These are phyloP conservation scores for Nothopassalora personata DNA, from an alignment of 2,329 filamentous ascomycete genomes.

Conservation along the genomic window DNA sequence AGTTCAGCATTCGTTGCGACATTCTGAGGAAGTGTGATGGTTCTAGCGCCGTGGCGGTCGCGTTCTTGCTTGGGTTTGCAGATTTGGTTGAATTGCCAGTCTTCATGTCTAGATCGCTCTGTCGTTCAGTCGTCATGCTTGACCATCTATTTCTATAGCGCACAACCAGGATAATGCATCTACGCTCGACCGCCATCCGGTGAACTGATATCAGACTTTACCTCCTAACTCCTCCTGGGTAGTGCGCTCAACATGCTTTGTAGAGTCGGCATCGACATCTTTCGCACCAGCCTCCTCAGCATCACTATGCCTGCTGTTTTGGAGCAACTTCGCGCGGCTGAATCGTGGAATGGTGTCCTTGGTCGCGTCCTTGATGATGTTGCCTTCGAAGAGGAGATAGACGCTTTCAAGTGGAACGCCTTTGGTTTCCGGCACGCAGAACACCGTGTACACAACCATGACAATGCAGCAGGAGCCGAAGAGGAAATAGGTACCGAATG, in stretches of 20 bases:
- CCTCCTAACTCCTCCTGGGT: background rate
- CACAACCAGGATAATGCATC: too few species aligned
- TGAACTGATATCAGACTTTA: background rate
- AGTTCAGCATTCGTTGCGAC: too few species aligned
- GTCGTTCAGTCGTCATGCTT: too few species aligned
- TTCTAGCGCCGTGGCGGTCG: too few species aligned
- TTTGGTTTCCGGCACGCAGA: slow-evolving; percentile 43
- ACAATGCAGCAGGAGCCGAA: slow-evolving; percentile 39
- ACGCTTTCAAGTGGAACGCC: slow-evolving; percentile 40
- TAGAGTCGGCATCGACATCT: slow-evolving; percentile 7
- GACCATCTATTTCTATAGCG: too few species aligned
- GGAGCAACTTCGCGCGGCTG: slow-evolving; percentile 35
- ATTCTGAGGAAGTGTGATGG: too few species aligned
- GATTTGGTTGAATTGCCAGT: too few species aligned
- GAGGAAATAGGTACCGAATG: slow-evolving; percentile 38
- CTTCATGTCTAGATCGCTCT: too few species aligned
- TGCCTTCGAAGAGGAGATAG: slow-evolving; percentile 39
- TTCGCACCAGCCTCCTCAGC: slow-evolving; percentile 21
- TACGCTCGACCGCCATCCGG: background rate
- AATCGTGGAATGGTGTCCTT: slow-evolving; percentile 36
- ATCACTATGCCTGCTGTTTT: slow-evolving; percentile 28
- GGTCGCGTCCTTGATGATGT: slow-evolving; percentile 37
- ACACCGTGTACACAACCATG: slow-evolving; percentile 40
- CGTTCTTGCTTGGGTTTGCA: too few species aligned
- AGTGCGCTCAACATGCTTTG: slow-evolving; percentile 3